Percentiles rank a stretch among this genome's conserved stretches.
phyloP scores from a whole-genome alignment of 176 grass and related monocot species.

The Musa itinerans region DNA sequence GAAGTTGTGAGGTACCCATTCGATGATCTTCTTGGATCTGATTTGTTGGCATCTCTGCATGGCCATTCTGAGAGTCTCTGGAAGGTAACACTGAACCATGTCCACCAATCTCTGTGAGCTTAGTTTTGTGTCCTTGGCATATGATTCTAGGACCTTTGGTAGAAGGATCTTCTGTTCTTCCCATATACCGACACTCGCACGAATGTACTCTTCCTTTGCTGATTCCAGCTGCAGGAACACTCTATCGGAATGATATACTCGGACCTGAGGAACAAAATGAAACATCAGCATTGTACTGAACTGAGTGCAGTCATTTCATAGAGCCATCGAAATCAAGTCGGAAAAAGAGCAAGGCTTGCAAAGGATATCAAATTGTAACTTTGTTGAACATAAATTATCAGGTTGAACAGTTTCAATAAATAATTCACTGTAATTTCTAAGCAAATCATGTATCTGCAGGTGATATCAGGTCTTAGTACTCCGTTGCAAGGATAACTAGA shows the following conservation, averaged over 20 bases:
- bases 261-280: conserved; percentile 33
- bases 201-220: conserved; percentile 81
- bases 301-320: too few relatives aligned
- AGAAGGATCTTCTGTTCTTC: conserved; percentile 82
- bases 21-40: conserved; percentile 57
- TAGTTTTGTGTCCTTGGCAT: conserved; percentile 74
- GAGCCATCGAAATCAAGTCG: too few relatives aligned
- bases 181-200: conserved; percentile 75
- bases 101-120: conserved; percentile 63
- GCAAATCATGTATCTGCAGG: too few relatives aligned
- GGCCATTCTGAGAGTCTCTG: conserved; percentile 70
- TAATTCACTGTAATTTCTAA: too few relatives aligned
- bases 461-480: too few relatives aligned
- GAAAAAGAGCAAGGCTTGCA: too few relatives aligned
- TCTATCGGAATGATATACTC: conserved; percentile 60
- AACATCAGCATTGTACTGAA: too few relatives aligned
- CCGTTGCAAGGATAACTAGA: too few relatives aligned
- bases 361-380: too few relatives aligned
- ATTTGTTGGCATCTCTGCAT: conserved; percentile 76
- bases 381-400: too few relatives aligned
- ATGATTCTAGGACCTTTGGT: conserved; percentile 64
- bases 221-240: conserved; percentile 81
- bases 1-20: conserved; percentile 79
- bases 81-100: conserved; percentile 74
- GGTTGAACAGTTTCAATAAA: too few relatives aligned